Percentiles rank a stretch among this genome's conserved stretches.
phyloP scores from a whole-genome alignment of 2,329 filamentous ascomycete species.

The Aspergillus fumigatiaffinis region DNA sequence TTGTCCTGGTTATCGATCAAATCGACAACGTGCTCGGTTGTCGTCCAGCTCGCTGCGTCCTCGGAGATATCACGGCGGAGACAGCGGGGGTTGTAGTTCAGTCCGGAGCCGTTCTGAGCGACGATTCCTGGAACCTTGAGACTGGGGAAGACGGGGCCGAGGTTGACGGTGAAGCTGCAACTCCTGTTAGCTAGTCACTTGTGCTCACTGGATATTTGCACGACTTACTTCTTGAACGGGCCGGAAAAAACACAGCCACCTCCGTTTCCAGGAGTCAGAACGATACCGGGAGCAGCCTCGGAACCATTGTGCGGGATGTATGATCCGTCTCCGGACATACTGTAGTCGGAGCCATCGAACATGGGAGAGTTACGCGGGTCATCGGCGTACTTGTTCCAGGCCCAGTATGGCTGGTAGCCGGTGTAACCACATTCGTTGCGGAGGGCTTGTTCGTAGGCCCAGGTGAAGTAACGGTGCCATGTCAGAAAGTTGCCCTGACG shows the following conservation, averaged over 20 bases:
- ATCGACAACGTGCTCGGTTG: conserved; percentile 12
- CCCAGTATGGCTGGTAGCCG: conserved; percentile 43
- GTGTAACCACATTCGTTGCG: conserved; percentile 43
- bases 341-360: conserved; percentile 38
- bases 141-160: conserved; percentile 23
- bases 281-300: conserved; percentile 33
- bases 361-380: conserved; percentile 28
- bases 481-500: conserved; percentile 33
- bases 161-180: conserved; percentile 24
- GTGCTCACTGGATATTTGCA: not conserved
- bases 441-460: conserved; percentile 42
- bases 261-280: conserved; percentile 35
- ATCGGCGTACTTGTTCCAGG: conserved; percentile 32
- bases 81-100: conserved; percentile 31
- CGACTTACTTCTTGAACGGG: conserved; percentile 31
- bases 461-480: conserved; percentile 45
- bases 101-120: conserved; percentile 13
- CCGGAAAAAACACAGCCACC: conserved; percentile 31
- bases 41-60: conserved; percentile 16
- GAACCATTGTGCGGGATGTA: conserved; percentile 20
- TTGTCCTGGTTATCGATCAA: conserved; percentile 18
- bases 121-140: conserved; percentile 12
- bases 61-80: conserved; percentile 25
- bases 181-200: not conserved
- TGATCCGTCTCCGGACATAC: conserved; percentile 44